Evolutionary conservation across 805 yeast genomes (phyloP).

Genomic region (Aciculoconidium aculeatum): DNA sequence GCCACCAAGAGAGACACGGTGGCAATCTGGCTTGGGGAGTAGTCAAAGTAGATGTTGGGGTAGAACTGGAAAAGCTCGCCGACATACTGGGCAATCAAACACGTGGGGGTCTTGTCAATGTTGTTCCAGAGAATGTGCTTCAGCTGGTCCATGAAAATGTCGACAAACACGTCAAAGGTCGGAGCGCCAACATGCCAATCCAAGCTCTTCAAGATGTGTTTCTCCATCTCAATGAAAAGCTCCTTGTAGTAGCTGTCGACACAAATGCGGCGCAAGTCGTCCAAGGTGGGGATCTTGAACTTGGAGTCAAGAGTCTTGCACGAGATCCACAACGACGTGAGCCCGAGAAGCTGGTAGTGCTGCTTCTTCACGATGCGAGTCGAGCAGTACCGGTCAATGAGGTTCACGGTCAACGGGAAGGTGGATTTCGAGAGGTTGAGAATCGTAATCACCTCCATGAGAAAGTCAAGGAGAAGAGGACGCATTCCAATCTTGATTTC

Average conservation of each 20-base stretch:
- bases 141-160: slow-evolving; percentile 49
- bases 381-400: slow-evolving; percentile 40
- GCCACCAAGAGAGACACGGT: slow-evolving; percentile 38
- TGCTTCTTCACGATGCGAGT: slow-evolving; percentile 40
- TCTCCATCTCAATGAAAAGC: slow-evolving; percentile 62
- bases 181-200: slow-evolving; percentile 61
- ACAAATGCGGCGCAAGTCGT: slow-evolving; percentile 49
- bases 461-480: slow-evolving; percentile 37
- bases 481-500: slow-evolving; percentile 41
- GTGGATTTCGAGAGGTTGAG: slow-evolving; percentile 34
- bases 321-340: slow-evolving; percentile 39
- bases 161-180: slow-evolving; percentile 60
- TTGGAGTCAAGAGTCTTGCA: slow-evolving; percentile 47
- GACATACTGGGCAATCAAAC: slow-evolving; percentile 43
- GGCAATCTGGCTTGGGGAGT: slow-evolving; percentile 48
- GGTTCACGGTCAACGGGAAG: slow-evolving; percentile 40
- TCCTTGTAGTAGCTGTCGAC: slow-evolving; percentile 52
- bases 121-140: slow-evolving; percentile 25
- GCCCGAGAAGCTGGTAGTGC: slow-evolving; percentile 40
- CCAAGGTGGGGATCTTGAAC: slow-evolving; percentile 51
- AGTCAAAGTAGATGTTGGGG: slow-evolving; percentile 49
- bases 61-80: slow-evolving; percentile 66
- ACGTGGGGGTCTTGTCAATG: slow-evolving; percentile 12
- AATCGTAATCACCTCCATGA: slow-evolving; percentile 41
- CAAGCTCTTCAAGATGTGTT: slow-evolving; percentile 55